Evolutionary conservation across 2,329 filamentous ascomycete species (phyloP), one percentile per base, ranked within the genome.

Genomic region (Alternaria postmessia): DNA sequence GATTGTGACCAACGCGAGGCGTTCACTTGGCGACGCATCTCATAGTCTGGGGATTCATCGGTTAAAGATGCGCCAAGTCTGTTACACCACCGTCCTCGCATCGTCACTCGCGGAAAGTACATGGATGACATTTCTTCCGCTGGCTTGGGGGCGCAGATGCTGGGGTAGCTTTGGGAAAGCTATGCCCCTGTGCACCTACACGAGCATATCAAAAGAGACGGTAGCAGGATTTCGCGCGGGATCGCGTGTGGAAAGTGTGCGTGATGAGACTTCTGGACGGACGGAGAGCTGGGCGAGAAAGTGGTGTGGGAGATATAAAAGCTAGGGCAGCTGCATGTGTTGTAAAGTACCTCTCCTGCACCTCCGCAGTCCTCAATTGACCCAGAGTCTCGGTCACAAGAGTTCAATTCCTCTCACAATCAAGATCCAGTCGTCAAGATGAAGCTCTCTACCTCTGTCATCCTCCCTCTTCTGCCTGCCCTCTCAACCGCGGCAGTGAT

Each of bases 381-480:
- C 24, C 51, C 32, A 38, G 22, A 26, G 22, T 22, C n/a, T 51
- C 36, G 24, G 49, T 53, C 41, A 20, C 18, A 18, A 55, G 48
- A 61, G 51, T 24, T 48, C 41, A 44, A 24, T 49, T 41, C 26
- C 14, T 9, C 38, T 58, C 22, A n/a, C 34, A 51, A 32, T 47
- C 39, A 14, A n/a, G 28, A 43, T 38, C 4, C 36, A 38, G 22
- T 49, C 30, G 2, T 48, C 44, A 54, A 26, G 26, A 71, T 71
- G 67, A 71, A 66, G 67, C 53, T 71, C 34, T 51, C 62, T 22
- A 64, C 61, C 57, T 60, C 63, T 22, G 51, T 67, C 11, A 46
- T 67, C 39, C 53, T 67, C 18, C 69, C 67, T 47, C 67, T 71
- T 24, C 63, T 71, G 7, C 66, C 67, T 28, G 62, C 64, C n/a